Evolutionary conservation across 2,329 filamentous ascomycete species (phyloP).

Genomic region (Fusarium newnesense): DNA sequence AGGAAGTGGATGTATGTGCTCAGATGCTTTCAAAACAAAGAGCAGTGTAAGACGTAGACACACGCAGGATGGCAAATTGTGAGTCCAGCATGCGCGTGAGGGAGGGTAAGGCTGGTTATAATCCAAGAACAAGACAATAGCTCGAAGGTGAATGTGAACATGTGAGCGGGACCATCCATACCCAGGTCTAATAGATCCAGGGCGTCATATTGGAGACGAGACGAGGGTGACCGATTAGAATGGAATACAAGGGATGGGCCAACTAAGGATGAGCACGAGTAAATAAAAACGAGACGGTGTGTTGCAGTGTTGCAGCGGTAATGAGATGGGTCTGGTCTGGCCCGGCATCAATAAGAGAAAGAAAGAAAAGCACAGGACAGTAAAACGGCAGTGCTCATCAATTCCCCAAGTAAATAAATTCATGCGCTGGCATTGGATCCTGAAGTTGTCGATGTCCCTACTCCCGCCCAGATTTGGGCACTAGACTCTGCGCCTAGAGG

Average conservation of each 20-base stretch:
- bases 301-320: constrained; percentile 38
- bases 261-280: constrained; percentile 21
- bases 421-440: constrained; percentile 40
- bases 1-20: neutral
- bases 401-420: constrained; percentile 22
- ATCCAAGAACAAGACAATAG: constrained; percentile 5
- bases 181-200: constrained; percentile 14
- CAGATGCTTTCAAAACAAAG: constrained; percentile 21
- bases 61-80: constrained; percentile 1
- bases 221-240: constrained; percentile 2
- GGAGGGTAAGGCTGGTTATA: constrained; percentile 31
- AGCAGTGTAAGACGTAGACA: constrained; percentile 6
- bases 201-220: constrained; percentile 27
- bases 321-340: constrained; percentile 20
- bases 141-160: constrained; percentile 10
- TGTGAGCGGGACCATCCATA: constrained; percentile 25
- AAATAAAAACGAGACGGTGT: constrained; percentile 38
- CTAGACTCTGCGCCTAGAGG: constrained; percentile 3
- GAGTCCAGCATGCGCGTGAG: constrained; percentile 7
- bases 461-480: constrained; percentile 1
- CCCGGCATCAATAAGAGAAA: constrained; percentile 1
- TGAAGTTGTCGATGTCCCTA: neutral
- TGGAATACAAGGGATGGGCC: constrained; percentile 20
- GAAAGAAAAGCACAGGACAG: constrained; percentile 34
- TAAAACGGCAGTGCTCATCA: constrained; percentile 32